Evolutionary conservation across 2,329 filamentous ascomycete genomes (phyloP), one percentile per base, ranked within the genome.

Genomic region (Hypoxylon sp.): DNA sequence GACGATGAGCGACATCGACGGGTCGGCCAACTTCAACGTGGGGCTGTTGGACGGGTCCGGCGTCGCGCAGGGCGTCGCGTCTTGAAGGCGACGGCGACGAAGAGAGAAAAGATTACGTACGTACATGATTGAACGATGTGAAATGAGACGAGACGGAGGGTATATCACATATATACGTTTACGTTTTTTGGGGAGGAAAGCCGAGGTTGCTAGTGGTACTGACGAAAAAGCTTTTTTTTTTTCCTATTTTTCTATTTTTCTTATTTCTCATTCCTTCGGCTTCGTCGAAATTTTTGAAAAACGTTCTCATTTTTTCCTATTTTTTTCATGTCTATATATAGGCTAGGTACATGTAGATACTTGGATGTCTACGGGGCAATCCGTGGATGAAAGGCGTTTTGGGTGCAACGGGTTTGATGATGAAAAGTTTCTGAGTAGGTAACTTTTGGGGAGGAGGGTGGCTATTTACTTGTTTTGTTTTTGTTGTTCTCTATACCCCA

Each of bases 1-100:
- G 32, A 61, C 65, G 43, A 68, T 68, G 65, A 62, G 65, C 55
- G 59, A 68, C 24, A 64, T 68, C 50, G 65, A 68, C 46, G 65
- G 65, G 28, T 59, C 62, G 19, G 62, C 65, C 22, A 64, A 64
- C 41, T 68, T 64, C 19, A 64, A 59, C 41, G 20, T 68, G 37
- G 64, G 59, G 6, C 41, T 67, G 53, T 56, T 68, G 10, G 65
- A 68, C 24, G 24, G 24, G n/a, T n/a, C n/a, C 13, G 49, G 20
- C 20, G 32, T 34, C n/a, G 65, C 56, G 39, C 44, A 59, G 41
- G 41, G 57, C 17, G 51, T 59, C 28, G 22, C 49, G 39, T 59
- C 59, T 13, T 65, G 26, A 61, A 24, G 24, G 19, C 7, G 24
- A 26, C n/a, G n/a, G n/a, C n/a, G n/a, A n/a, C n/a, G n/a, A n/a